Evolutionary conservation across 2,329 filamentous ascomycete genomes (phyloP), one percentile per base, ranked within the genome.

Genomic region (Ramularia endophylla): DNA sequence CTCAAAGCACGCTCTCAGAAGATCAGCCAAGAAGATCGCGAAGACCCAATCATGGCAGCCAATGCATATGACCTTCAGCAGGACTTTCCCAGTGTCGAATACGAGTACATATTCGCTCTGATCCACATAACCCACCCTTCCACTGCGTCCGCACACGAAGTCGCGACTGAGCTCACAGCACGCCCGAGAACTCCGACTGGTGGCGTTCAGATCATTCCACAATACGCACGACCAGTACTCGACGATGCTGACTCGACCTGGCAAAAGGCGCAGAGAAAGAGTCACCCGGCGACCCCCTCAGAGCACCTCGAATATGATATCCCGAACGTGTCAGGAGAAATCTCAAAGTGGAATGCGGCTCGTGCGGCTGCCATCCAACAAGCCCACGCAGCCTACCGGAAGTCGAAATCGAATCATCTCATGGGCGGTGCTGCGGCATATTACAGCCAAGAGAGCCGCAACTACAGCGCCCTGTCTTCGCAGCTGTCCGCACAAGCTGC

Each of bases 351-450:
- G 56, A 52, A 59, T 27, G 55, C 57, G 30, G 70, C 71, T 28
- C 67, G 75, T 11, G 61, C 64, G 17, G 60, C 65, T 4, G 77
- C 77, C 9, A 77, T 80, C 52, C 61, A 62, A 3, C 73, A 82
- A 62, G 81, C 81, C 3, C 67, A 70, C 8, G 64, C 70, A 7
- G 75, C 78, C 2, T 77, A 78, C 54, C 74, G 77, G 25, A 75
- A 71, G 51, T 75, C 76, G 13, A 81, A 76, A 52, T 88, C 86
- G 0, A 78, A 87, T 47, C 81, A 74, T 0, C 67, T 90, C 3
- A 88, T 85, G 69, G 77, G 81, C 16, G 84, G 81, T 43, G 89
- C 78, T 1, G 86, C 86, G 7, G 79, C 75, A 0, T 85, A 86
- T 59, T 94, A 94, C 61, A 74, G 80, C 1, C 77, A 85, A 38